Evolutionary conservation across 805 yeast genomes (phyloP).

Genomic region (Saccharomycopsis amapae): DNA sequence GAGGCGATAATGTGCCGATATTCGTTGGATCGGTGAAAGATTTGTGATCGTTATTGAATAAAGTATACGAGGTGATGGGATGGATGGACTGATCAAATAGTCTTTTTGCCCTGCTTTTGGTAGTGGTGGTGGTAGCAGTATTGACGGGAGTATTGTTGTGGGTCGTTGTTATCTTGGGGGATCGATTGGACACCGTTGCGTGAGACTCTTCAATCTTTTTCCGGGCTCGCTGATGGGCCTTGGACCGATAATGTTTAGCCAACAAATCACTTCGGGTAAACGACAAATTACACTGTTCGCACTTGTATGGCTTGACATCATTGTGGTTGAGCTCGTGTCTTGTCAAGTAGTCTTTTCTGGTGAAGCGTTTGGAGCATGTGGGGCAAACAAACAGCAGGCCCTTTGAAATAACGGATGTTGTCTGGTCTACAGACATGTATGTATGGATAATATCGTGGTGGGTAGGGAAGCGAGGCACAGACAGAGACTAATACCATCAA

Average conservation of each 20-base stretch:
- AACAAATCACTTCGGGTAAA: conserved; percentile 20
- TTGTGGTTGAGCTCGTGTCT: conserved; percentile 20
- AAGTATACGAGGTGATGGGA: no score
- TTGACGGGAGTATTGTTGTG: neutral
- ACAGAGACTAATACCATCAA: no score
- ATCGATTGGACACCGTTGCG: neutral
- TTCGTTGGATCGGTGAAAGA: no score
- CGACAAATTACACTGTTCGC: conserved; percentile 18
- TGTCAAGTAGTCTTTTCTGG: conserved; percentile 21
- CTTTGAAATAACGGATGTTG: no score
- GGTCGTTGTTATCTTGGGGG: neutral
- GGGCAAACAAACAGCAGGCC: conserved; percentile 15
- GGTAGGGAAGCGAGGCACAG: no score
- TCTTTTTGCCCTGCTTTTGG: neutral
- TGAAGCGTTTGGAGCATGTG: conserved; percentile 26
- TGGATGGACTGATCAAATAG: neutral
- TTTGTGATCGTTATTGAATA: no score
- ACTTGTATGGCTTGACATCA: conserved; percentile 15
- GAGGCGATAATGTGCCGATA: no score
- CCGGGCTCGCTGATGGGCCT: conserved; percentile 14
- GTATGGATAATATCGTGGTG: no score
- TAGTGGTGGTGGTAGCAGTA: no score
- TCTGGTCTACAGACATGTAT: no score
- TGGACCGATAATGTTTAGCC: conserved; percentile 19
- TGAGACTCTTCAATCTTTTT: no score